Evolutionary conservation across 1,284 basidiomycete species (phyloP).

Genomic region (Cerrena zonata): DNA sequence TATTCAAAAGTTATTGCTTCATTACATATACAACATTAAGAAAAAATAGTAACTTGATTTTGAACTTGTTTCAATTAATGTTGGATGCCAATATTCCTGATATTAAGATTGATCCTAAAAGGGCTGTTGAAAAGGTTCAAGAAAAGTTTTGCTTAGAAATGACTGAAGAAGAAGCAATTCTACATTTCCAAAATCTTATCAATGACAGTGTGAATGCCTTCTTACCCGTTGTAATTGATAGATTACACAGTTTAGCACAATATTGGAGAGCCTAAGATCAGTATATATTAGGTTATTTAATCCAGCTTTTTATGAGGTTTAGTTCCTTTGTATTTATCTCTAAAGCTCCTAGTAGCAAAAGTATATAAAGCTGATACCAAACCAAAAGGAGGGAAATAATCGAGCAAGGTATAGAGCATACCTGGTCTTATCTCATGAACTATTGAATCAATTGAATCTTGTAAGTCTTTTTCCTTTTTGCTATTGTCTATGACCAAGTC

Average conservation of each 20-base stretch:
- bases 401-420: too few species aligned
- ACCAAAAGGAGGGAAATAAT: too few species aligned
- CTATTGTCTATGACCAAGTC: too few species aligned
- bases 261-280: too few species aligned
- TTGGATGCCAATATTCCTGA: constrained; percentile 97
- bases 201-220: constrained; percentile 96
- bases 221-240: constrained; percentile 86
- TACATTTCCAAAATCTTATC: constrained; percentile 88
- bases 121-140: constrained; percentile 84
- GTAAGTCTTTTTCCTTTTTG: too few species aligned
- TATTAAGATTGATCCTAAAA: constrained; percentile 83
- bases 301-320: too few species aligned
- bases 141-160: constrained; percentile 95
- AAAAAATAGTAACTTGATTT: constrained; percentile 93
- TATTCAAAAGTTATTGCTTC: constrained; percentile 94
- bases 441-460: too few species aligned
- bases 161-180: constrained; percentile 93
- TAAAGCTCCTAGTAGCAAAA: too few species aligned
- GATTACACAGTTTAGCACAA: constrained; percentile 83
- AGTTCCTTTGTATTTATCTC: too few species aligned
- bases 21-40: constrained; percentile 93
- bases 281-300: too few species aligned
- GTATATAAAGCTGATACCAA: too few species aligned
- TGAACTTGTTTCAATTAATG: constrained; percentile 96
- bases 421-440: too few species aligned